phyloP scores from a whole-genome alignment of 2,329 filamentous ascomycete species.

The Juglanconis oblonga region DNA sequence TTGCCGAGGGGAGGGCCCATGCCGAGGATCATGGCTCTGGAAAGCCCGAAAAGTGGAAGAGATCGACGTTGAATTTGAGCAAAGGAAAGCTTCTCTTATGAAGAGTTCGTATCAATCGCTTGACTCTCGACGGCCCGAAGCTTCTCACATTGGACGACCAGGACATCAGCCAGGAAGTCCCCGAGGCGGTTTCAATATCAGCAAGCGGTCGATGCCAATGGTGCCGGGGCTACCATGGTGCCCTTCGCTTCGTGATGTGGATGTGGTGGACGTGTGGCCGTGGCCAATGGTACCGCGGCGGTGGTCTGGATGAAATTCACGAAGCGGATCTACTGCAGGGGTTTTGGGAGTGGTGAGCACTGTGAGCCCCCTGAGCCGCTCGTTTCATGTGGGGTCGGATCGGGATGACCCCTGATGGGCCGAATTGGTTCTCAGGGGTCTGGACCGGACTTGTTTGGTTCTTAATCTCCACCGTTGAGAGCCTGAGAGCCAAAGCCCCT shows the following conservation, averaged over 20 bases:
- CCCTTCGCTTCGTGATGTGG: background rate
- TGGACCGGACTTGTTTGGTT: slow-evolving; percentile 7
- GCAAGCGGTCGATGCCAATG: background rate
- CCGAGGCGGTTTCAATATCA: slow-evolving; percentile 1
- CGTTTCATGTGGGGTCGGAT: slow-evolving; percentile 15
- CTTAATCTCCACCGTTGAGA: slow-evolving; percentile 9
- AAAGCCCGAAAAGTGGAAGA: background rate
- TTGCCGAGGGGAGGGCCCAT: too few relatives aligned
- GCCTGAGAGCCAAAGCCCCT: background rate
- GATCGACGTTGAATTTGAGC: background rate
- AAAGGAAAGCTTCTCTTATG: background rate
- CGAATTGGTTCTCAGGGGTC: slow-evolving; percentile 15
- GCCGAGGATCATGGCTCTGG: background rate
- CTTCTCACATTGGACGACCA: background rate
- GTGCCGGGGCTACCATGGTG: background rate
- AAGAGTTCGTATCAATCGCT: background rate
- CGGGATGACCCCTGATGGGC: slow-evolving; percentile 7
- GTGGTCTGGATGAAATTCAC: slow-evolving; percentile 3
- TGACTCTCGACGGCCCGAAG: background rate
- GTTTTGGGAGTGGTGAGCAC: background rate
- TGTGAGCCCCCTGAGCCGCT: slow-evolving; percentile 10
- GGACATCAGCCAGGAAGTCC: background rate
- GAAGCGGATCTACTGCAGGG: slow-evolving; percentile 15
- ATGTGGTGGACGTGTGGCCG: background rate
- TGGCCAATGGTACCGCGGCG: slow-evolving; percentile 8